Evolutionary conservation across 495 filamentous ascomycete species (phyloP), one percentile per base, ranked within the genome.

Genomic region (Aspergillus kassunensis): DNA sequence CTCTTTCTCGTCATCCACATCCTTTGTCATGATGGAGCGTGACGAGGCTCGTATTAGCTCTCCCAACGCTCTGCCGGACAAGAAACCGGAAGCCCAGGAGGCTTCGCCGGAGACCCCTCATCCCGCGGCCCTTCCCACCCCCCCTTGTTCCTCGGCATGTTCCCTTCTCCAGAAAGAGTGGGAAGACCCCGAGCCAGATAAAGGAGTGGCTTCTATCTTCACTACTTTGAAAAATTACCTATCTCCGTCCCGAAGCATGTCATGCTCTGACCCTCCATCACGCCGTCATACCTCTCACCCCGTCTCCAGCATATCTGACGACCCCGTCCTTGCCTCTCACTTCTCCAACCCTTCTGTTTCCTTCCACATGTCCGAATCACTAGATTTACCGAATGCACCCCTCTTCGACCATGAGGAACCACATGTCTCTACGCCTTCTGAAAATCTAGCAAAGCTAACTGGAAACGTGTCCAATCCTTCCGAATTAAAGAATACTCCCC

Each of bases 401-500:
- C 66, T 71, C 63, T 65, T 73, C 66, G 76, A 71, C 66, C 73
- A 72, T 67, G 77, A 72, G 72, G 72, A 71, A 61, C 72, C 59
- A 61, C 68, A 64, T 68, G 65, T 70, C 54, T 76, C 75, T 57
- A 70, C 74, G 63, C 78, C 79, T 69, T 77, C 80, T 72, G 81
- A 85, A 71, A 82, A 86, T 67, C 78, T 86, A 65, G 86, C 81
- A 75, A 91, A 85, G 89, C 90, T 95, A 86, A 96, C 91, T 81
- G 73, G 82, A 76, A 81, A 80, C 78, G 78, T 78, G 73, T 68
- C 74, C 59, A 70, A 74, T 72, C 73, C 67, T 68, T 69, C 75
- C 65, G 72, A 67, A 69, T 67, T 80, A 76, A 95, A 96, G 91
- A 95, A 86, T 74, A 92, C 88, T 54, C 86, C 89, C 55, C 83